Evolutionary conservation across 345 rosid species (phyloP), one percentile per base, ranked within the genome.

Genomic region (Linum tenue): DNA sequence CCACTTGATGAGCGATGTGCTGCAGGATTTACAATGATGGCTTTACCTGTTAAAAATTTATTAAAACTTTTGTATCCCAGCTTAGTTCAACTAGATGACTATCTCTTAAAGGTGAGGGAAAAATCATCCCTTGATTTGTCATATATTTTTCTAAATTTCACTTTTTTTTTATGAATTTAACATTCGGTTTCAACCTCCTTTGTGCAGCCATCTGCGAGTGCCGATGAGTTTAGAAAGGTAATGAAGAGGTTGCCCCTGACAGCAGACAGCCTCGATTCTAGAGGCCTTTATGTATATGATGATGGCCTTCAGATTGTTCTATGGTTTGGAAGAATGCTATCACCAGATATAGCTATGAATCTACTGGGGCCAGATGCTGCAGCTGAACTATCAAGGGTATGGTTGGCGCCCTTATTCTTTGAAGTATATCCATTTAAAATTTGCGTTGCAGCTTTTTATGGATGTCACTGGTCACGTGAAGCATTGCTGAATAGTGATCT

Each of bases 281-380:
- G 96, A 77, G 99, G 98, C 71, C 97, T 95, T 56, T 91, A 91
- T 82, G 60, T 95, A 56, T 85, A 79, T 66, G 96, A 95, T 72
- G 94, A 95, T 53, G 98, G 99, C 64, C 83, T 95, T 64, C 85
- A 85, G 67, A 83, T 89, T 69, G 79, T 91, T 64, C 39, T 91
- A 69, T 95, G 99, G 98, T 87, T 95, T 70, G 99, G 99, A 70
- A 82, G 85, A 75, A 91, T 82, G 94, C 86, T 95, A 42, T 84
- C 97, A n/a, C 98, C 96, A 56, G 98, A 89, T 73, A 71, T 84
- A 55, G 74, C 97, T 60, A 78, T 72, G 83, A 89, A 79, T 82
- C 82, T 95, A 71, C 86, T 95, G 56, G 98, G 97, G 38, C 77
- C 76, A 65, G 96, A 87, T 72, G 94, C 86, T 68, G 94, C 94